Evolutionary conservation across 2,329 filamentous ascomycete genomes (phyloP).

Genomic region (Curvularia sp.): DNA sequence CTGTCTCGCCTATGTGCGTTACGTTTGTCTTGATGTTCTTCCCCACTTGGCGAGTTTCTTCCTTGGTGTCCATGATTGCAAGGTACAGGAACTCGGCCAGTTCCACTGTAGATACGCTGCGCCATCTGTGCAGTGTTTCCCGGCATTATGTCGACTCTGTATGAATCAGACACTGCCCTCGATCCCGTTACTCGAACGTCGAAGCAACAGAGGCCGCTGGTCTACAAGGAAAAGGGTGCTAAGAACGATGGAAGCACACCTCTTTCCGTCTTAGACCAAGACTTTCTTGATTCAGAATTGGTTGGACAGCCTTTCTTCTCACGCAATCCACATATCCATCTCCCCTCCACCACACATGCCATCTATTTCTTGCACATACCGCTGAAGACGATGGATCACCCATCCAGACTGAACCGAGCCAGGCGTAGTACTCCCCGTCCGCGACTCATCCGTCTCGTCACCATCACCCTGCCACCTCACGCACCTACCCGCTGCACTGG

Average conservation of each 20-base stretch:
- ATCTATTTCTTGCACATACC: background rate
- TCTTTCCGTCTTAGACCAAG: background rate
- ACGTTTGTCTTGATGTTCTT: background rate
- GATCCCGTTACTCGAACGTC: no score
- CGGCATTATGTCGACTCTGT: background rate
- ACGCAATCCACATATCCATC: background rate
- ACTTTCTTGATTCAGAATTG: background rate
- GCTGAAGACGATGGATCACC: slow-evolving; percentile 6
- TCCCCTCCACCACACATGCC: background rate
- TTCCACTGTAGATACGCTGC: background rate
- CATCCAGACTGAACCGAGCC: slow-evolving; percentile 12
- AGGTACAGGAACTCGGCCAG: background rate
- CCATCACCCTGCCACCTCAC: slow-evolving; percentile 1
- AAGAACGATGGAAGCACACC: background rate
- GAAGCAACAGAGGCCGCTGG: no score
- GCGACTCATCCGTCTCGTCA: background rate
- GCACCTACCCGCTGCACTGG: slow-evolving; percentile 4
- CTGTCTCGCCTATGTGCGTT: background rate
- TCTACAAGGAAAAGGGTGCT: background rate
- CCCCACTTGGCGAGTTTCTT: background rate
- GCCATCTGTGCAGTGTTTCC: background rate
- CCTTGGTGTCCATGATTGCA: background rate
- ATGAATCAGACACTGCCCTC: background rate
- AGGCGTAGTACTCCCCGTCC: background rate
- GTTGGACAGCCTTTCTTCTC: background rate